Percentiles rank a stretch among this genome's conserved stretches.
These are phyloP conservation scores for Starmerella scarabaei DNA, from an alignment of 805 yeast genomes.

Conservation along the genomic window DNA sequence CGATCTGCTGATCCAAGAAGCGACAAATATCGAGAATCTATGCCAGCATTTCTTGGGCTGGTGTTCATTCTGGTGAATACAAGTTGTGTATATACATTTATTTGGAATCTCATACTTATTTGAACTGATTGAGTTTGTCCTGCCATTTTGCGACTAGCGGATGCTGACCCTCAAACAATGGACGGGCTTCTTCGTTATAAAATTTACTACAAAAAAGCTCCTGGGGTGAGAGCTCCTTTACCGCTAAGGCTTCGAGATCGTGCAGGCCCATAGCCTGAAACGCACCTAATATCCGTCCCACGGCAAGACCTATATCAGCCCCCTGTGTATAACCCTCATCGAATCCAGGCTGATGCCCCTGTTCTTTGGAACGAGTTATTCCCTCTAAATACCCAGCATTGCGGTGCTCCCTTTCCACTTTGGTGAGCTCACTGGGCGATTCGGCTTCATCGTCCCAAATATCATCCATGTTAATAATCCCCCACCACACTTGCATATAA, in stretches of 20 bases:
- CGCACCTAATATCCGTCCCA: conserved; percentile 52
- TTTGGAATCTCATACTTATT: not conserved
- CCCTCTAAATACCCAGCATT: conserved; percentile 83
- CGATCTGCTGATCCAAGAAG: conserved; percentile 85
- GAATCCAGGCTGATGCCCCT: conserved; percentile 63
- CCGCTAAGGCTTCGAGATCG: conserved; percentile 25
- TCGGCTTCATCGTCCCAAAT: conserved; percentile 19
- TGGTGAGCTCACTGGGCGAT: conserved; percentile 17
- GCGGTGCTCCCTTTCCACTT: conserved; percentile 41
- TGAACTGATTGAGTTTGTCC: not conserved
- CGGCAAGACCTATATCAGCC: conserved; percentile 48
- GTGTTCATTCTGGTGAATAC: conserved; percentile 91
- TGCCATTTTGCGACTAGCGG: conserved; percentile 39
- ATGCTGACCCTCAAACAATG: conserved; percentile 24
- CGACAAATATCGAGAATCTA: conserved; percentile 87
- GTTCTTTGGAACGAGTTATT: conserved; percentile 51
- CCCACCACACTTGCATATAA: too few relatives aligned
- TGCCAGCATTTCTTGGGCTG: conserved; percentile 97
- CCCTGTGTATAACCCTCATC: conserved; percentile 71
- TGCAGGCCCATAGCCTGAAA: conserved; percentile 32
- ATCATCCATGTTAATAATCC: conserved; percentile 19
- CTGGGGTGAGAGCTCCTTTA: conserved; percentile 44
- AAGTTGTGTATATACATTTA: not conserved
- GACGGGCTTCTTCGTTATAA: conserved; percentile 34
- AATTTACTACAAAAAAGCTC: conserved; percentile 42